Percentiles rank a stretch among this genome's conserved stretches.
phyloP scores from a whole-genome alignment of 306 rosid genomes.

The Prunus salicina region DNA sequence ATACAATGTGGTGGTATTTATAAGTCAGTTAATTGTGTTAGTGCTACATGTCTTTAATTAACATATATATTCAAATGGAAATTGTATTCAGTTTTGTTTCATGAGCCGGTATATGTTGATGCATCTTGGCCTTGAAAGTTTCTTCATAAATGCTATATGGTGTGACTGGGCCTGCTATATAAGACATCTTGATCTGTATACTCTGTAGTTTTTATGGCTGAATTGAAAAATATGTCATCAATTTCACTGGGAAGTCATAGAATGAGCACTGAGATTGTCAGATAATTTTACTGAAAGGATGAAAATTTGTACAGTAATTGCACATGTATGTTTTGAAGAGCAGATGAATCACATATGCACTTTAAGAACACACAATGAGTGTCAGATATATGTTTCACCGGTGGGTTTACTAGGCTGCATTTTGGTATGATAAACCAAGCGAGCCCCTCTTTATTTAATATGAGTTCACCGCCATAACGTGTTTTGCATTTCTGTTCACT shows the following conservation, averaged over 20 bases:
- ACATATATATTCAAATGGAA: not conserved
- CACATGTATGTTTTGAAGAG: not conserved
- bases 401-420: not conserved
- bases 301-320: not conserved
- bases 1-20: not conserved
- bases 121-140: not conserved
- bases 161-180: not conserved
- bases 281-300: not conserved
- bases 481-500: constrained; percentile 14
- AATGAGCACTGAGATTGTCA: not conserved
- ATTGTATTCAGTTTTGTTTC: not conserved
- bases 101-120: not conserved
- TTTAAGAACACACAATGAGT: not conserved
- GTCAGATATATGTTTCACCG: not conserved
- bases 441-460: not conserved
- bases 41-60: not conserved
- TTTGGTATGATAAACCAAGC: constrained; percentile 5
- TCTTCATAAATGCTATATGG: not conserved
- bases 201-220: not conserved
- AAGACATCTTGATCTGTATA: not conserved
- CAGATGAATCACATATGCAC: not conserved
- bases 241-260: not conserved
- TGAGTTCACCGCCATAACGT: not conserved
- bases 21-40: not conserved
- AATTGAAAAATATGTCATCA: not conserved